A percentile compares a stretch with the other conserved stretches of the same genome.
phyloP scores from a whole-genome alignment of 2,329 filamentous ascomycete species.

The Clathrospora elynae region DNA sequence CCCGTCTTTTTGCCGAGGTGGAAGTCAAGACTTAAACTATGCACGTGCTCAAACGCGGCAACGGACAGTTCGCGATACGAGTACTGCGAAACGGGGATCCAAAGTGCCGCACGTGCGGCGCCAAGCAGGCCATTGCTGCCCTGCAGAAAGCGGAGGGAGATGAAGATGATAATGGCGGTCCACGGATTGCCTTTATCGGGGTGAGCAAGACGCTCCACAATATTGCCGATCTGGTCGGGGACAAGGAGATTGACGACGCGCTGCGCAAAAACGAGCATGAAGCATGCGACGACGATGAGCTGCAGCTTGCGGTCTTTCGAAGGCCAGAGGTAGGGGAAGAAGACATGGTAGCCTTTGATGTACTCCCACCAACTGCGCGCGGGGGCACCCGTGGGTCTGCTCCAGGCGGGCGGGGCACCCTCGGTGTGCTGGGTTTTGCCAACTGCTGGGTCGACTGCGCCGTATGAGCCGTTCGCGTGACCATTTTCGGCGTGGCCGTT shows the following conservation, averaged over 20 bases:
- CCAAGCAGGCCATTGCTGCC: conserved; percentile 87
- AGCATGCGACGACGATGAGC: conserved; percentile 79
- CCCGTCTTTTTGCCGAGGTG: conserved; percentile 96
- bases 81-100: conserved; percentile 97
- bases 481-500: conserved; percentile 54
- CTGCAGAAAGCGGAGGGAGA: conserved; percentile 79
- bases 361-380: conserved; percentile 97
- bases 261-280: conserved; percentile 78
- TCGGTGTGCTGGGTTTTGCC: conserved; percentile 53
- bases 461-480: conserved; percentile 61
- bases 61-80: conserved; percentile 94
- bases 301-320: conserved; percentile 77
- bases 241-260: conserved; percentile 85
- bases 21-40: conserved; percentile 92
- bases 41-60: conserved; percentile 95
- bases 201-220: conserved; percentile 75
- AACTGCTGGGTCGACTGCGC: conserved; percentile 52
- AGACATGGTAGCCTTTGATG: conserved; percentile 85
- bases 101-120: conserved; percentile 79
- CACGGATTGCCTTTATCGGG: conserved; percentile 65
- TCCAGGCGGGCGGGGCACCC: conserved; percentile 78
- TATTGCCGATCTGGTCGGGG: conserved; percentile 76
- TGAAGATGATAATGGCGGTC: conserved; percentile 74
- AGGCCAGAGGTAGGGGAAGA: conserved; percentile 97
- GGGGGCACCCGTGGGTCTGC: conserved; percentile 82